Percentiles rank a stretch among this genome's conserved stretches.
Conservation (phyloP, 2,329 filamentous ascomycete species). For the Lachnellula hyalina region DNA sequence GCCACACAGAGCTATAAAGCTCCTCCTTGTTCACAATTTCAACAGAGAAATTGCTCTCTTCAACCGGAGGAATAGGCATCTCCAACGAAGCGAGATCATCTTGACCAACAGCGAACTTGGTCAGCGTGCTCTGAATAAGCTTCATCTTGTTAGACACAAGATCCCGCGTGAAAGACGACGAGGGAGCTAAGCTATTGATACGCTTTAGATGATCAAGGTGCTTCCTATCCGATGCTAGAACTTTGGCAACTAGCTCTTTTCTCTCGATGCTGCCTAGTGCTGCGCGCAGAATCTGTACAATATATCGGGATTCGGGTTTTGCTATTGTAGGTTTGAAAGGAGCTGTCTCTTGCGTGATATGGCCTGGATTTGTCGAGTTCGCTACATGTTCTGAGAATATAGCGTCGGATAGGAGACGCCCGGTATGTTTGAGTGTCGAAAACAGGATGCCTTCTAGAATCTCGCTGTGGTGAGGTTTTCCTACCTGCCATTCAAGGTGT, state of each 20-base stretch:
- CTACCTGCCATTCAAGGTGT: constrained; percentile 18
- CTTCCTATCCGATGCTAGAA: constrained; percentile 14
- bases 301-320: constrained; percentile 17
- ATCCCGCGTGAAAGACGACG: background rate
- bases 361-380: constrained; percentile 15
- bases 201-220: background rate
- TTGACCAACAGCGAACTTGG: constrained; percentile 20
- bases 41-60: background rate
- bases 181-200: background rate
- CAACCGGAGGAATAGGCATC: constrained; percentile 11
- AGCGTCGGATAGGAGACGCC: constrained; percentile 35
- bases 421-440: constrained; percentile 34
- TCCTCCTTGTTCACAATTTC: background rate
- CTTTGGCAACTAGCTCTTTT: constrained; percentile 13
- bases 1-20: constrained; percentile 11
- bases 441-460: constrained; percentile 39
- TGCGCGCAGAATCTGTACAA: constrained; percentile 23
- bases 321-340: background rate
- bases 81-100: constrained; percentile 16
- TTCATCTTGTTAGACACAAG: constrained; percentile 16
- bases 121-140: constrained; percentile 21
- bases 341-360: constrained; percentile 13
- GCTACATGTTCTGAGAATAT: constrained; percentile 34
- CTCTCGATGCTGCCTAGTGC: constrained; percentile 18
- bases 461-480: constrained; percentile 26